Conservation (phyloP, 2,329 filamentous ascomycete species). For the Zymoseptoria brevis region DNA sequence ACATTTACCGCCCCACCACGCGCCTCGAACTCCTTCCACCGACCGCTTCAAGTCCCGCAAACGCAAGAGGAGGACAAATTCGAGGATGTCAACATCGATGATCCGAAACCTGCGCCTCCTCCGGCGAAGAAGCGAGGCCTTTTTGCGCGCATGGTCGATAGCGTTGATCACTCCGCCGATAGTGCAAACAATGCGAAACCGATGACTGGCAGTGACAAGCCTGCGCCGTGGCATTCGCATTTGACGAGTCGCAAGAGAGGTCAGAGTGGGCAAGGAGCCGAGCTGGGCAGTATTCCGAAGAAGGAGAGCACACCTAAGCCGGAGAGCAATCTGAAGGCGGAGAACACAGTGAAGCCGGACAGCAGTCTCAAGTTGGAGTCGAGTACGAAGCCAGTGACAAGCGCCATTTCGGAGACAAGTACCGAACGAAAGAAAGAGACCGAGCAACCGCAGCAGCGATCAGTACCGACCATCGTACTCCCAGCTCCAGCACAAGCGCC, state of each 20-base stretch:
- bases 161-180: conserved; percentile 27
- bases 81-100: conserved; percentile 85
- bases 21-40: conserved; percentile 24
- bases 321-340: conserved; percentile 17
- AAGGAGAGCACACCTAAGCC: conserved; percentile 22
- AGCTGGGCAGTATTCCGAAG: conserved; percentile 55
- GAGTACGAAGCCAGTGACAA: background rate
- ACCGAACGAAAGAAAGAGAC: conserved; percentile 3
- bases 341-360: conserved; percentile 5
- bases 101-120: conserved; percentile 47
- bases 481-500: conserved; percentile 3
- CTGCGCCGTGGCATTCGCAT: conserved; percentile 40
- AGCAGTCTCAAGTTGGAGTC: conserved; percentile 1
- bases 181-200: conserved; percentile 10
- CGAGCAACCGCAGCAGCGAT: conserved; percentile 3
- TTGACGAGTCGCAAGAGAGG: conserved; percentile 65
- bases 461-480: background rate
- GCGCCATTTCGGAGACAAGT: background rate
- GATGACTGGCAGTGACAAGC: conserved; percentile 13
- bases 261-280: conserved; percentile 61
- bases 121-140: conserved; percentile 64
- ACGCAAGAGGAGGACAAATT: conserved; percentile 51
- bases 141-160: conserved; percentile 72
- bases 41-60: conserved; percentile 27
- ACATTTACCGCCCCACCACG: conserved; percentile 42